A percentile compares a stretch with the other conserved stretches of the same genome.
These are phyloP conservation scores for Neurospora terricola DNA, from an alignment of 495 filamentous ascomycete genomes.

Conservation along the genomic window DNA sequence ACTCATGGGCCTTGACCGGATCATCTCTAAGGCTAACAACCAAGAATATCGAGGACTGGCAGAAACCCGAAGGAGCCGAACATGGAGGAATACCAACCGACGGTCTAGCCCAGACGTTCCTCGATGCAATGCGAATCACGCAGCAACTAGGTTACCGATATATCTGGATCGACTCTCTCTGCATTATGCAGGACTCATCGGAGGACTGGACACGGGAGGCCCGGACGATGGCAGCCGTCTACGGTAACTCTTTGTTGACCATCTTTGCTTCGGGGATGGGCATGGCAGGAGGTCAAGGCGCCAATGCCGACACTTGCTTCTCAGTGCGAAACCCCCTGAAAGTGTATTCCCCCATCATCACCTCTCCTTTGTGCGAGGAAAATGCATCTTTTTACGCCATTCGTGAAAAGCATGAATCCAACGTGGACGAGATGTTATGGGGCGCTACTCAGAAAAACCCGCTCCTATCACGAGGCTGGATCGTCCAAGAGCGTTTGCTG, in stretches of 20 bases:
- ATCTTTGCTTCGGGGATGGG: conserved; percentile 1
- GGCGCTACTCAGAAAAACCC: not conserved
- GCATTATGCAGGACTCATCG: conserved; percentile 4
- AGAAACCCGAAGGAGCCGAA: not conserved
- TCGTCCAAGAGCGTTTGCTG: conserved; percentile 8
- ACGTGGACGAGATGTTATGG: not conserved
- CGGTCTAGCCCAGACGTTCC: not conserved
- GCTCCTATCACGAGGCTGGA: conserved; percentile 6
- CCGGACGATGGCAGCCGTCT: conserved; percentile 2
- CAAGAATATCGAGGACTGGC: not conserved
- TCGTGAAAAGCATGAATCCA: not conserved
- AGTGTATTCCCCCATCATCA: not conserved
- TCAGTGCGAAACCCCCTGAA: not conserved
- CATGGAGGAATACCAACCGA: not conserved
- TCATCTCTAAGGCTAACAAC: not conserved
- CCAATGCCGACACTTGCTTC: not conserved
- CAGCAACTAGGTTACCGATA: not conserved
- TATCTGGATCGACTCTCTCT: not conserved
- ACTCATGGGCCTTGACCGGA: conserved; percentile 3
- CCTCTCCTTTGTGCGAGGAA: not conserved
- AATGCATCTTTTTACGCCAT: not conserved
- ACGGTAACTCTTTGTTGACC: not conserved
- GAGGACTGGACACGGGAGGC: conserved; percentile 5
- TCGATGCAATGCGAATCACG: conserved; percentile 4
- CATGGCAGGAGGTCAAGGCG: not conserved